Percentiles rank a stretch among this genome's conserved stretches.
Conservation (phyloP, 306 rosid species). For the Medicago truncatula region DNA sequence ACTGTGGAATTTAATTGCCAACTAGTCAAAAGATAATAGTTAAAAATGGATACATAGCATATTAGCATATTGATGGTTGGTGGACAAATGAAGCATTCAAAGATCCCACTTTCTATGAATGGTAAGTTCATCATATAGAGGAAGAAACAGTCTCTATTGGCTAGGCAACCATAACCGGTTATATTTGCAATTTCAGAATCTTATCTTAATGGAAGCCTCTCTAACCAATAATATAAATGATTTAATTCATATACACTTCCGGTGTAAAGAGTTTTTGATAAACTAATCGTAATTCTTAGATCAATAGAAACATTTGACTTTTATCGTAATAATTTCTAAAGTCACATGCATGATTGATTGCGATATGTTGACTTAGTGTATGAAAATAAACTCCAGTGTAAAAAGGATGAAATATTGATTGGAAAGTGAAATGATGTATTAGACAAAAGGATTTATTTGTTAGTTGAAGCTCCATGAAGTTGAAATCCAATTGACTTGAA, state of each 20-base stretch:
- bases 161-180: not conserved
- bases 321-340: no score
- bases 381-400: no score
- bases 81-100: slow-evolving; percentile 30
- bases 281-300: no score
- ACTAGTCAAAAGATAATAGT: slow-evolving; percentile 28
- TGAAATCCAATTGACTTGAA: slow-evolving; percentile 27
- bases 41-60: slow-evolving; percentile 14
- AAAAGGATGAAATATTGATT: not conserved
- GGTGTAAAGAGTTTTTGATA: no score
- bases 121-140: slow-evolving; percentile 10
- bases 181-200: slow-evolving; percentile 9
- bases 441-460: not conserved
- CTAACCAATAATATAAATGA: not conserved
- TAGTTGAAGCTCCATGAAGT: slow-evolving; percentile 18
- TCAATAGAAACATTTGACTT: no score
- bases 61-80: slow-evolving; percentile 30
- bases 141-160: not conserved
- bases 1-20: slow-evolving; percentile 1
- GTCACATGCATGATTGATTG: no score
- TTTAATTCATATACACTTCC: no score
- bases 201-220: slow-evolving; percentile 12
- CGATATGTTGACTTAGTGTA: no score
- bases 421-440: not conserved
- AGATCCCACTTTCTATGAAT: slow-evolving; percentile 38